A percentile compares a stretch with the other conserved stretches of the same genome.
These are phyloP conservation scores for Gynostemma pentaphyllum DNA, from an alignment of 306 rosid genomes.

Conservation along the genomic window DNA sequence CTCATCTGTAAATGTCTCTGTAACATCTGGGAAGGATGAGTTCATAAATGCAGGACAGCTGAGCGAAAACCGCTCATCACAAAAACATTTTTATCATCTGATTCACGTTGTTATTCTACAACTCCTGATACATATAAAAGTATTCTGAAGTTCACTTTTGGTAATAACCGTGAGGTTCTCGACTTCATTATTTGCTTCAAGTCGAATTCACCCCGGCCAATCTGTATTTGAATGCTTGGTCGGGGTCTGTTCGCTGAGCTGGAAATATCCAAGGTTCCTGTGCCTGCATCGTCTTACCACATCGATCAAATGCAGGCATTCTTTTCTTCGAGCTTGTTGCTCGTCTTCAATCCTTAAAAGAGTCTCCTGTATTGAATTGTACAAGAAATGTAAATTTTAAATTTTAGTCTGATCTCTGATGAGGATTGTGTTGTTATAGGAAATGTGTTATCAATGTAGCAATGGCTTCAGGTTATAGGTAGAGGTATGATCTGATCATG, in stretches of 20 bases:
- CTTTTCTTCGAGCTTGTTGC: neutral
- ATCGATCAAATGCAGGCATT: neutral
- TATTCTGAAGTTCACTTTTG: slow-evolving; percentile 2
- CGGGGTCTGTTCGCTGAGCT: neutral
- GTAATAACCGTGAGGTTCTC: neutral
- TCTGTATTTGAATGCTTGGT: slow-evolving; percentile 3
- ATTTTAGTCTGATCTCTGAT: neutral
- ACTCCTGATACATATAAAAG: slow-evolving; percentile 14
- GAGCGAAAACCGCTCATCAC: slow-evolving; percentile 31
- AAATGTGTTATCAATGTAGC: neutral
- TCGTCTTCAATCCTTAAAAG: neutral
- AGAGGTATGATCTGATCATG: neutral
- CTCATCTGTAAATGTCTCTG: slow-evolving; percentile 63
- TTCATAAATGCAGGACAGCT: slow-evolving; percentile 47
- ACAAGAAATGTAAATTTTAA: slow-evolving; percentile 1
- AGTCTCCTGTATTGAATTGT: neutral
- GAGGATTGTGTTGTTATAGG: neutral
- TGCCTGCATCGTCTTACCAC: neutral
- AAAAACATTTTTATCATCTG: slow-evolving; percentile 29
- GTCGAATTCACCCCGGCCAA: neutral
- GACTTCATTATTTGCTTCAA: neutral
- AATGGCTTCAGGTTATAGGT: neutral
- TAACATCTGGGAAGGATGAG: slow-evolving; percentile 62
- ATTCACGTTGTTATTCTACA: slow-evolving; percentile 29
- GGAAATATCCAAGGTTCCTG: neutral